Evolutionary conservation across 371 early-diverging fungal genomes (phyloP).

Genomic region (Chytridium lagenaria): DNA sequence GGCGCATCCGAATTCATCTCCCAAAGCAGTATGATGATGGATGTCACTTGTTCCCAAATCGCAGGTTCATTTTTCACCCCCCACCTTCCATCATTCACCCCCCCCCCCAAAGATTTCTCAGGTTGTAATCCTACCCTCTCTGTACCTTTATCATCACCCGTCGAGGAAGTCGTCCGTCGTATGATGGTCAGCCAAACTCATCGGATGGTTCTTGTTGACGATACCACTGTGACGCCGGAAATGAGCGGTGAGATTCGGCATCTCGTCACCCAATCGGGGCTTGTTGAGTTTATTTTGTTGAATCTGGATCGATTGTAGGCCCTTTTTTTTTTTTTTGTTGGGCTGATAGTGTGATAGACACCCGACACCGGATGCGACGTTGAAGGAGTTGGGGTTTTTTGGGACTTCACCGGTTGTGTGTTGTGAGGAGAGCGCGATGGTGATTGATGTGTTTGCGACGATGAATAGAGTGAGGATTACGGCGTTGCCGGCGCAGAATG

Average conservation of each 20-base stretch:
- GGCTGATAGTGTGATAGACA: no score
- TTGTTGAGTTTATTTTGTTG: slow-evolving; percentile 35
- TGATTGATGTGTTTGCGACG: slow-evolving; percentile 27
- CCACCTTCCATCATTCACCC: neutral
- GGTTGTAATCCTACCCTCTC: slow-evolving; percentile 33
- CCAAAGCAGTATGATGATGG: slow-evolving; percentile 19
- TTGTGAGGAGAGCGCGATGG: slow-evolving; percentile 17
- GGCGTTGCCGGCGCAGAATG: slow-evolving; percentile 30
- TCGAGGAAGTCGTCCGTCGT: slow-evolving; percentile 14
- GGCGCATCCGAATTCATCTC: slow-evolving; percentile 16
- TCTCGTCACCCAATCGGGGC: slow-evolving; percentile 30
- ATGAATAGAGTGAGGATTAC: slow-evolving; percentile 30
- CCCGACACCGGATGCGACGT: slow-evolving; percentile 32
- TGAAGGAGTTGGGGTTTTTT: slow-evolving; percentile 25
- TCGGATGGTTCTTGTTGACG: slow-evolving; percentile 27
- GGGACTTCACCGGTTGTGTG: slow-evolving; percentile 31
- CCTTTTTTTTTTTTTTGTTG: neutral
- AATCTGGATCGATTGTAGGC: slow-evolving; percentile 33
- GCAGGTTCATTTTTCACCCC: slow-evolving; percentile 18
- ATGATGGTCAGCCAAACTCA: slow-evolving; percentile 12
- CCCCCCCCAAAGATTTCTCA: slow-evolving; percentile 29
- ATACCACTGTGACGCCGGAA: neutral
- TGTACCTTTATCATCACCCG: slow-evolving; percentile 16
- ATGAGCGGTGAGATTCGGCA: slow-evolving; percentile 10
- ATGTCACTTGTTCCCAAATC: slow-evolving; percentile 29